Conservation (phyloP, 768 basidiomycete species). For the Boletales sp. region DNA sequence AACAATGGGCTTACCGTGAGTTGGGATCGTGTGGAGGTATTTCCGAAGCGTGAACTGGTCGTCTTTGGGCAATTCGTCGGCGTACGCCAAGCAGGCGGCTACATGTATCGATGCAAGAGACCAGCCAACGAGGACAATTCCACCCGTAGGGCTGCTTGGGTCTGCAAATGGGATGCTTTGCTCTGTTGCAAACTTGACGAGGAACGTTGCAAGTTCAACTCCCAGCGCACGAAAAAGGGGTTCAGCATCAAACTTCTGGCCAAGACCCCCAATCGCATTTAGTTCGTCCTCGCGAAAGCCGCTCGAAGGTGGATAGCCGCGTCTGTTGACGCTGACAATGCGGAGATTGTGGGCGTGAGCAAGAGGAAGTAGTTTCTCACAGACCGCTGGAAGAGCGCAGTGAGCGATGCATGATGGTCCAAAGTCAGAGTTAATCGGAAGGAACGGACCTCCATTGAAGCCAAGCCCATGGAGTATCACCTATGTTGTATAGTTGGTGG, state of each 20-base stretch:
- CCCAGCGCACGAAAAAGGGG: constrained; percentile 15
- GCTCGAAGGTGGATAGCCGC: constrained; percentile 26
- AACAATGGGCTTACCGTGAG: constrained; percentile 11
- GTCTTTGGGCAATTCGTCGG: constrained; percentile 8
- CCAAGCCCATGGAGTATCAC: constrained; percentile 18
- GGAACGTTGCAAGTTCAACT: constrained; percentile 17
- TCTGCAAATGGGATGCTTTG: constrained; percentile 15
- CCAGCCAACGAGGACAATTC: constrained; percentile 19
- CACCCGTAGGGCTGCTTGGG: neutral
- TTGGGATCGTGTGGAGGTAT: constrained; percentile 19
- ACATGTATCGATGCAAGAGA: constrained; percentile 15
- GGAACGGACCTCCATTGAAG: constrained; percentile 19
- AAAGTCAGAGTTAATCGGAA: neutral
- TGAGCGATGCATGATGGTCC: neutral
- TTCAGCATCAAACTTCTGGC: constrained; percentile 14
- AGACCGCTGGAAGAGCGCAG: neutral
- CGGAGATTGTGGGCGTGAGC: constrained; percentile 19
- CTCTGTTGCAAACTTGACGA: constrained; percentile 11
- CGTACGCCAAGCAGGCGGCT: constrained; percentile 10
- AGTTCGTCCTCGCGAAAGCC: constrained; percentile 15
- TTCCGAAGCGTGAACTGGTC: constrained; percentile 6
- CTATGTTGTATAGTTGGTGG: constrained; percentile 19
- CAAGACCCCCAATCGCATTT: constrained; percentile 1
- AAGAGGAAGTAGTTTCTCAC: constrained; percentile 21
- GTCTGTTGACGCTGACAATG: constrained; percentile 24